These are phyloP conservation scores for Sphaerulina vaccinii DNA, from an alignment of 2,329 filamentous ascomycete species.

Conservation along the genomic window DNA sequence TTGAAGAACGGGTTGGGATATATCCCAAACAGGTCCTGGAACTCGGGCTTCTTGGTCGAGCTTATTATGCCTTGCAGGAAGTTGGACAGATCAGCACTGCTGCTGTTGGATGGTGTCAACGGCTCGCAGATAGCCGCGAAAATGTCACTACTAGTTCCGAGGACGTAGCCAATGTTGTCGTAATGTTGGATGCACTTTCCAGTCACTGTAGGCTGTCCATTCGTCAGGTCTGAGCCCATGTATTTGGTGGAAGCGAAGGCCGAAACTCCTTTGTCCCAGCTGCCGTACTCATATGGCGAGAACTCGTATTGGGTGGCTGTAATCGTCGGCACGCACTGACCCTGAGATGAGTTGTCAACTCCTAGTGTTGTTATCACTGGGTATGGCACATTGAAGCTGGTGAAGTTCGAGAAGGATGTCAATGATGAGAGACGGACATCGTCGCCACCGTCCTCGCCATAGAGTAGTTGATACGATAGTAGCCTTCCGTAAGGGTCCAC, in stretches of 20 bases:
- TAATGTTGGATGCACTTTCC: slow-evolving; percentile 50
- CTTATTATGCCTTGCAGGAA: slow-evolving; percentile 31
- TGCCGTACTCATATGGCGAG: slow-evolving; percentile 65
- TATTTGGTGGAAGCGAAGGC: slow-evolving; percentile 62
- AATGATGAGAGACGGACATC: slow-evolving; percentile 38
- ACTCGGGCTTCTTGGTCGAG: slow-evolving; percentile 32
- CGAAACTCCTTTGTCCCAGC: slow-evolving; percentile 59
- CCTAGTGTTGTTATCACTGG: slow-evolving; percentile 48
- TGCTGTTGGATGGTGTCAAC: slow-evolving; percentile 11
- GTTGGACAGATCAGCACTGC: slow-evolving; percentile 23
- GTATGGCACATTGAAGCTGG: slow-evolving; percentile 42
- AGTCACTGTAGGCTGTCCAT: slow-evolving; percentile 43
- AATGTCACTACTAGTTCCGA: slow-evolving; percentile 47
- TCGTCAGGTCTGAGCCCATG: slow-evolving; percentile 58
- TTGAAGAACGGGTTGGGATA: slow-evolving; percentile 64
- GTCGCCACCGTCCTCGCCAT: slow-evolving; percentile 42
- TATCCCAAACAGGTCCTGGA: slow-evolving; percentile 46
- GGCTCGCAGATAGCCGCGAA: slow-evolving; percentile 39
- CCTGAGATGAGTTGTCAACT: slow-evolving; percentile 36
- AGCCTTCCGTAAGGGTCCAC: slow-evolving; percentile 44
- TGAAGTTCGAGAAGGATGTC: slow-evolving; percentile 42
- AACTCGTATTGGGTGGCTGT: slow-evolving; percentile 67
- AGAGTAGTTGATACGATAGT: slow-evolving; percentile 43
- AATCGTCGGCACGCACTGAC: slow-evolving; percentile 39
- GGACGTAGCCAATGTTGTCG: slow-evolving; percentile 51